These are phyloP conservation scores for Suillus variegatus DNA, from an alignment of 768 basidiomycete species.

Conservation along the genomic window DNA sequence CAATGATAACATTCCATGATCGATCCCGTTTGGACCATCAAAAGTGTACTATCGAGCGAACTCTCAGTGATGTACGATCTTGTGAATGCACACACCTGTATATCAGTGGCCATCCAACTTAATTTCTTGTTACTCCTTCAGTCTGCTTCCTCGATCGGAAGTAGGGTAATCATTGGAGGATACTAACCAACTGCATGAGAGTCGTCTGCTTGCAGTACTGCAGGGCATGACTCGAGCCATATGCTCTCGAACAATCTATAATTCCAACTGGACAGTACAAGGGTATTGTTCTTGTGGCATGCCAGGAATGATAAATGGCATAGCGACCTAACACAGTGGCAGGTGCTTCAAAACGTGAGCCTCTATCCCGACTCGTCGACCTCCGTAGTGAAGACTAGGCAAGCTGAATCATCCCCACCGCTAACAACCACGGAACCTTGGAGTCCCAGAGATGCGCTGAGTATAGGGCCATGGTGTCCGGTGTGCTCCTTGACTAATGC, in stretches of 20 bases:
- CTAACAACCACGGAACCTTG: slow-evolving; percentile 77
- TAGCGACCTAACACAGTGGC: neutral
- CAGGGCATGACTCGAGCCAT: neutral
- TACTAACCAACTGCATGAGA: neutral
- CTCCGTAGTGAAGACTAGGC: slow-evolving; percentile 79
- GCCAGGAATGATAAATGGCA: neutral
- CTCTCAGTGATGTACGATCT: neutral
- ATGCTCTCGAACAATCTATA: neutral
- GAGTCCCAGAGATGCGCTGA: slow-evolving; percentile 71
- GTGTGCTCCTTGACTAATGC: slow-evolving; percentile 74
- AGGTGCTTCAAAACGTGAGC: neutral
- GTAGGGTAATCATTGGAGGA: neutral
- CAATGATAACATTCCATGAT: too few relatives aligned
- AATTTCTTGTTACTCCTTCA: neutral
- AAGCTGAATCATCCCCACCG: slow-evolving; percentile 88
- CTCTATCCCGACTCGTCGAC: slow-evolving; percentile 15
- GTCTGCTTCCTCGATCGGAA: neutral
- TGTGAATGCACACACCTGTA: neutral
- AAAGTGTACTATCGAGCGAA: neutral
- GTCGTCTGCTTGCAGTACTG: neutral
- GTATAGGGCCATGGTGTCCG: slow-evolving; percentile 79
- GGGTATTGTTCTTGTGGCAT: neutral
- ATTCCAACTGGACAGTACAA: neutral
- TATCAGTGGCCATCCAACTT: neutral
- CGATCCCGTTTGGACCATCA: neutral